Percentiles rank a stretch among this genome's conserved stretches.
These are phyloP conservation scores for Dovyalis caffra DNA, from an alignment of 345 rosid species.

Conservation along the genomic window DNA sequence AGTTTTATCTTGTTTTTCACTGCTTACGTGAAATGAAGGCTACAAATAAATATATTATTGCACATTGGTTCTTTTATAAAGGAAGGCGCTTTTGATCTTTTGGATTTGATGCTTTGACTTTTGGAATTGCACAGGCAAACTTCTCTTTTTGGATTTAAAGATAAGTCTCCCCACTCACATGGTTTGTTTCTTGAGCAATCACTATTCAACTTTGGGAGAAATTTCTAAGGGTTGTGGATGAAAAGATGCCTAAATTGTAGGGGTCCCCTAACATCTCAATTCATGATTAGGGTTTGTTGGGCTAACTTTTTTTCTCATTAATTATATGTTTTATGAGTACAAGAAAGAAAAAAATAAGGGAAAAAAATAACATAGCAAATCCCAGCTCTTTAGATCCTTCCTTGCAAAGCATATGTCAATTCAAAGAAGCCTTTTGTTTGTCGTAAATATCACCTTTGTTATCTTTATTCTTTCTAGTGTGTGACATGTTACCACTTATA, in stretches of 20 bases:
- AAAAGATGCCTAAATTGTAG: conserved; percentile 37
- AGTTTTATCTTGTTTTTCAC: not conserved
- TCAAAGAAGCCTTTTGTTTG: conserved; percentile 21
- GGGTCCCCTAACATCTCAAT: conserved; percentile 34
- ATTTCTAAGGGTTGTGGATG: conserved; percentile 28
- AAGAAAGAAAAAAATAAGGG: not conserved
- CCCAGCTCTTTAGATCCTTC: conserved; percentile 41
- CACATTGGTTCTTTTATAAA: conserved; percentile 26
- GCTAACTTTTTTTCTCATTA: conserved; percentile 21
- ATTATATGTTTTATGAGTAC: conserved; percentile 13
- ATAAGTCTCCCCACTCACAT: conserved; percentile 56
- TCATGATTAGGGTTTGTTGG: conserved; percentile 49
- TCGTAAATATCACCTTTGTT: conserved; percentile 25
- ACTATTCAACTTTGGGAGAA: conserved; percentile 33
- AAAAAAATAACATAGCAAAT: conserved; percentile 19
- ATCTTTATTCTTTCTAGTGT: conserved; percentile 38
- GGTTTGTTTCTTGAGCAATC: conserved; percentile 48
- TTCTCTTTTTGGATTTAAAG: conserved; percentile 54
- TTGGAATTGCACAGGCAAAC: conserved; percentile 41
- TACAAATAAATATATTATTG: conserved; percentile 17
- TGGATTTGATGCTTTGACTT: conserved; percentile 53
- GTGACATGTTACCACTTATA: conserved; percentile 47
- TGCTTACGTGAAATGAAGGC: conserved; percentile 22
- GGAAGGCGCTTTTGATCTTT: conserved; percentile 27
- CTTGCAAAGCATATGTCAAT: conserved; percentile 38